A percentile compares a stretch with the other conserved stretches of the same genome.
Conservation (phyloP, 2,329 filamentous ascomycete species). For the Cladosporium oxysporum region DNA sequence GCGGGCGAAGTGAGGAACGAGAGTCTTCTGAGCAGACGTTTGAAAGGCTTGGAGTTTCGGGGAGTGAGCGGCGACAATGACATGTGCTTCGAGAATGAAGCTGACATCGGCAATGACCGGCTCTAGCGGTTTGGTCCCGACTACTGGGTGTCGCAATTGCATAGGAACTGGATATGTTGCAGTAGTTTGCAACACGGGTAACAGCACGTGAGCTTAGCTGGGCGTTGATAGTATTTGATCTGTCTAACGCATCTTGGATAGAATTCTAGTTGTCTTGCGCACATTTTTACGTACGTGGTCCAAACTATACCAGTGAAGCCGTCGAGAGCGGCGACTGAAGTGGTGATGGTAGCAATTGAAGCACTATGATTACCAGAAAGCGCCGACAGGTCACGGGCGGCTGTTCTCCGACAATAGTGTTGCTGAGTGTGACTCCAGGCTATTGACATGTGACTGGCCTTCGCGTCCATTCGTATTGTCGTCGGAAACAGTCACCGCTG, state of each 20-base stretch:
- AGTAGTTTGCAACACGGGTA: background rate
- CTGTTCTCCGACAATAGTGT: background rate
- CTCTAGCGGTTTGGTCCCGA: background rate
- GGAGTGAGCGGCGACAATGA: background rate
- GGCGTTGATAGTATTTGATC: background rate
- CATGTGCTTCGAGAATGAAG: background rate
- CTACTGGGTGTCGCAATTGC: background rate
- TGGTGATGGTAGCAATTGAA: background rate
- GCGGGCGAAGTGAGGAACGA: slow-evolving; percentile 52
- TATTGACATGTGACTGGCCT: background rate
- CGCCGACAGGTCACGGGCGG: background rate
- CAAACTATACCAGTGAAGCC: background rate
- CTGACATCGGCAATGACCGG: background rate
- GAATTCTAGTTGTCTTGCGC: background rate
- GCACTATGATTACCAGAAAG: background rate
- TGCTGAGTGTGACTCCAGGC: background rate
- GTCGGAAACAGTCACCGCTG: background rate
- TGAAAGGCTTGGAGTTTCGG: slow-evolving; percentile 58
- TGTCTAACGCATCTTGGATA: background rate
- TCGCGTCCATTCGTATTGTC: background rate
- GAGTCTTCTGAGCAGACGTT: slow-evolving; percentile 65
- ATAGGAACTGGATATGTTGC: background rate
- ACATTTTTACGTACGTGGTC: background rate
- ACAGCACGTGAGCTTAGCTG: background rate
- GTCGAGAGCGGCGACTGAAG: background rate